Conservation (phyloP, 768 basidiomycete species). For the Solioccasus polychromus region DNA sequence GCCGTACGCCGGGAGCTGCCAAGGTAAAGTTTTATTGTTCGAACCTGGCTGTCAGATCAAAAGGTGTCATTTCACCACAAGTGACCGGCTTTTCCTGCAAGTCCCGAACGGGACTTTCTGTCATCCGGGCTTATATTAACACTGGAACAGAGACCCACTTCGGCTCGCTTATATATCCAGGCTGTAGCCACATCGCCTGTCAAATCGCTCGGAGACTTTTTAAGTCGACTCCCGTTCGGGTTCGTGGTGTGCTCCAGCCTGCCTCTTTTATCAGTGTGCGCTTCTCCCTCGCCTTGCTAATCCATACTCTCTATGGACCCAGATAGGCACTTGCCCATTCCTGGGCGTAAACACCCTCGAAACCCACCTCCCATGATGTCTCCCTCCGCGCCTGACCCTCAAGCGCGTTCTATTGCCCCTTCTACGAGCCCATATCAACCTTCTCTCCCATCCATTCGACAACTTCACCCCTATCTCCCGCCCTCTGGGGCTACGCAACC, state of each 20-base stretch:
- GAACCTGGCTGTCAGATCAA: slow-evolving; percentile 25
- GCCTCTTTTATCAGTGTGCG: slow-evolving; percentile 17
- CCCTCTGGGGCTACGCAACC: slow-evolving; percentile 39
- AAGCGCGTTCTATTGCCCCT: slow-evolving; percentile 26
- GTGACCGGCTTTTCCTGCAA: slow-evolving; percentile 23
- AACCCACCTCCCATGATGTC: slow-evolving; percentile 26
- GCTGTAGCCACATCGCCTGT: slow-evolving; percentile 27
- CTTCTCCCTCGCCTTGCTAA: slow-evolving; percentile 18
- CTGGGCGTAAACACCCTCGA: slow-evolving; percentile 31
- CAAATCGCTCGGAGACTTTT: slow-evolving; percentile 20
- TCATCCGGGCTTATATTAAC: slow-evolving; percentile 30
- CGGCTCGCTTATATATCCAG: slow-evolving; percentile 26
- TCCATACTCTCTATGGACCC: slow-evolving; percentile 32
- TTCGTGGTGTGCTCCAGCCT: slow-evolving; percentile 24
- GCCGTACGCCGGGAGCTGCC: slow-evolving; percentile 23
- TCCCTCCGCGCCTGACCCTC: slow-evolving; percentile 24
- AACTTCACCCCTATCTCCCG: slow-evolving; percentile 63
- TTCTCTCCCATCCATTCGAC: slow-evolving; percentile 63
- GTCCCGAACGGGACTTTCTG: slow-evolving; percentile 27
- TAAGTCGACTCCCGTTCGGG: slow-evolving; percentile 22
- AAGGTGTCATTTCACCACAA: slow-evolving; percentile 22
- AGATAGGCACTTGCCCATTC: slow-evolving; percentile 34
- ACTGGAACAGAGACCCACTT: slow-evolving; percentile 28
- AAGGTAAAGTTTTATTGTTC: slow-evolving; percentile 30
- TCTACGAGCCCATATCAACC: slow-evolving; percentile 24